phyloP scores from a whole-genome alignment of 108 stramenopile genomes.

The Fragilaria radians region DNA sequence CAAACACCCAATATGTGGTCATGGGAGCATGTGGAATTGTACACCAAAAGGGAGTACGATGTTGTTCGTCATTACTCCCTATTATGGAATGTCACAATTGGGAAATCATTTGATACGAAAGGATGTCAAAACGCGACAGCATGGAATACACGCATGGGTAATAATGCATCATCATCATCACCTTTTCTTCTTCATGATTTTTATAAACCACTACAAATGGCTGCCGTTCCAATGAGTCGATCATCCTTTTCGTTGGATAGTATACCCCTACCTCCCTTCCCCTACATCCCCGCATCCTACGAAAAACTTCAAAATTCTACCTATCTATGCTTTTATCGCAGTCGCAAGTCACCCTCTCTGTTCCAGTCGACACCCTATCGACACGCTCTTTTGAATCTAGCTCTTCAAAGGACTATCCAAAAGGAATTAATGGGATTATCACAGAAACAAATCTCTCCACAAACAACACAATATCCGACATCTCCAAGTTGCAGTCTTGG shows the following conservation, averaged over 20 bases:
- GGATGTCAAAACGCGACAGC: too few species aligned
- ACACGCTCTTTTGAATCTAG: slow-evolving; percentile 8
- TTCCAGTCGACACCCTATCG: slow-evolving; percentile 32
- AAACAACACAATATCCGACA: slow-evolving; percentile 12
- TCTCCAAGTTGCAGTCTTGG: too few species aligned
- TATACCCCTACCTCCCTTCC: not conserved
- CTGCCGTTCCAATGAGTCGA: not conserved
- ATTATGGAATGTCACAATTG: too few species aligned
- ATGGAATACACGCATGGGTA: too few species aligned
- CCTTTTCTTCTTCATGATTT: slow-evolving; percentile 2
- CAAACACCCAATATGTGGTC: slow-evolving; percentile 6
- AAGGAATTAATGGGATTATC: not conserved
- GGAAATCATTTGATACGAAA: too few species aligned
- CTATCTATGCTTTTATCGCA: slow-evolving; percentile 18
- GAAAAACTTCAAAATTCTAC: slow-evolving; percentile 1
- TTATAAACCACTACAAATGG: slow-evolving; percentile 1
- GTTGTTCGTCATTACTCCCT: too few species aligned
- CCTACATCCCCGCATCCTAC: not conserved
- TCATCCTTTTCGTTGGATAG: slow-evolving; percentile 3
- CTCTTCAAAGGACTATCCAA: not conserved
- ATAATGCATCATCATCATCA: too few species aligned
- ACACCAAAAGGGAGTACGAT: too few species aligned
- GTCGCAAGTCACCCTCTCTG: slow-evolving; percentile 7
- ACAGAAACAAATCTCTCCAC: not conserved
- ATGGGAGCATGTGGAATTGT: not conserved